Conservation (phyloP, 768 basidiomycete species). For the Lenzites betulinus region DNA sequence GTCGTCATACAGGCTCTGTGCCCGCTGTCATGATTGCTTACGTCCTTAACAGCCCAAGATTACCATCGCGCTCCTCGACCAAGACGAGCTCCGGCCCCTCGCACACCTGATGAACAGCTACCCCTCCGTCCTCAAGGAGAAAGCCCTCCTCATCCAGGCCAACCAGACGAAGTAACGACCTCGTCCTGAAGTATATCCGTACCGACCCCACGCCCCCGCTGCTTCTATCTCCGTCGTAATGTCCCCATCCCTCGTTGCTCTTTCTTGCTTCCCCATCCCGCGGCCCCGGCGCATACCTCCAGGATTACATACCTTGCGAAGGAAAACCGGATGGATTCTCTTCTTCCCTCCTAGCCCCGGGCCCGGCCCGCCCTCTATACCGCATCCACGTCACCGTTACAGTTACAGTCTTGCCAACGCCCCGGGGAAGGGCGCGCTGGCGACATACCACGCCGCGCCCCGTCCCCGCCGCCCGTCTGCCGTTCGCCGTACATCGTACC, state of each 20-base stretch:
- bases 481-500: too few relatives aligned
- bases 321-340: background rate
- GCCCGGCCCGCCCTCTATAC: background rate
- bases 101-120: constrained; percentile 90
- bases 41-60: constrained; percentile 63
- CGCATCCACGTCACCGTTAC: background rate
- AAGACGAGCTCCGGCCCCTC: constrained; percentile 81
- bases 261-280: background rate
- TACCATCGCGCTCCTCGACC: constrained; percentile 80
- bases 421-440: constrained; percentile 1
- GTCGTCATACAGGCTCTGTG: constrained; percentile 29
- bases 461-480: background rate
- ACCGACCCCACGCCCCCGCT: background rate
- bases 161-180: constrained; percentile 23
- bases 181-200: background rate
- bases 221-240: background rate
- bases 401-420: background rate
- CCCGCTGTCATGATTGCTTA: background rate
- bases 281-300: constrained; percentile 6
- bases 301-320: constrained; percentile 14
- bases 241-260: background rate
- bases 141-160: constrained; percentile 43
- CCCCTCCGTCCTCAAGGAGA: constrained; percentile 79
- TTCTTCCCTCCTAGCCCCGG: background rate
- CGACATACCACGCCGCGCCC: constrained; percentile 4